phyloP scores from a whole-genome alignment of 2,329 filamentous ascomycete genomes.

The Curvularia verruculosa region DNA sequence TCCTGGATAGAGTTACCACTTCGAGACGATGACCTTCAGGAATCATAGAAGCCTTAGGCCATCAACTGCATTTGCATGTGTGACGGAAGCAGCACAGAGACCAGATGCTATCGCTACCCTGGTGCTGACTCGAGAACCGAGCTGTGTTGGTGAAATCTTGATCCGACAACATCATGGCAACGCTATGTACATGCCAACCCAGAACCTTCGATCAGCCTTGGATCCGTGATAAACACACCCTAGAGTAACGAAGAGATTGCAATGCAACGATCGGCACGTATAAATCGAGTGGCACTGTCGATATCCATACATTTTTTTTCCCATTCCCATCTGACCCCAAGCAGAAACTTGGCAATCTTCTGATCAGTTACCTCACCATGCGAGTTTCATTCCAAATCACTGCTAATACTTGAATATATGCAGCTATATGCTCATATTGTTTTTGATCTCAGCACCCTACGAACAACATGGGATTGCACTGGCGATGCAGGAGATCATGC shows the following conservation, averaged over 20 bases:
- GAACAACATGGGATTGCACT: not conserved
- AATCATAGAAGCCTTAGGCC: slow-evolving; percentile 25
- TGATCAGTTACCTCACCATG: not conserved
- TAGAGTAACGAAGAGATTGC: not conserved
- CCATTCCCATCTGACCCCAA: not conserved
- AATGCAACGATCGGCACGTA: not conserved
- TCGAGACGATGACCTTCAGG: slow-evolving; percentile 26
- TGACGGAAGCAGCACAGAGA: slow-evolving; percentile 9
- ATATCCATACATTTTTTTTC: slow-evolving; percentile 1
- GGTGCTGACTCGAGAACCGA: not conserved
- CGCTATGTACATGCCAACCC: not conserved
- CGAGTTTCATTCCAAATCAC: not conserved
- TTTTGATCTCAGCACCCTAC: not conserved
- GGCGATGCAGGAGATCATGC: not conserved
- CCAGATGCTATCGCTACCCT: slow-evolving; percentile 15
- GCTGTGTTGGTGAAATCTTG: not conserved
- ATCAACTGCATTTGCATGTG: slow-evolving; percentile 15
- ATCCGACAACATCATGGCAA: slow-evolving; percentile 1
- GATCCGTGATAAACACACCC: not conserved
- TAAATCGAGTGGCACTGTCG: slow-evolving; percentile 5
- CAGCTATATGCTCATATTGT: too few relatives aligned
- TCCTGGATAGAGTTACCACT: slow-evolving; percentile 18
- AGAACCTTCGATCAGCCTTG: not conserved
- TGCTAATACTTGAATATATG: not conserved
- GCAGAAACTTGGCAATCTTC: not conserved